Percentiles rank a stretch among this genome's conserved stretches.
Conservation (phyloP, 169 alveolate genomes). For the Amoebophrya sp. region DNA sequence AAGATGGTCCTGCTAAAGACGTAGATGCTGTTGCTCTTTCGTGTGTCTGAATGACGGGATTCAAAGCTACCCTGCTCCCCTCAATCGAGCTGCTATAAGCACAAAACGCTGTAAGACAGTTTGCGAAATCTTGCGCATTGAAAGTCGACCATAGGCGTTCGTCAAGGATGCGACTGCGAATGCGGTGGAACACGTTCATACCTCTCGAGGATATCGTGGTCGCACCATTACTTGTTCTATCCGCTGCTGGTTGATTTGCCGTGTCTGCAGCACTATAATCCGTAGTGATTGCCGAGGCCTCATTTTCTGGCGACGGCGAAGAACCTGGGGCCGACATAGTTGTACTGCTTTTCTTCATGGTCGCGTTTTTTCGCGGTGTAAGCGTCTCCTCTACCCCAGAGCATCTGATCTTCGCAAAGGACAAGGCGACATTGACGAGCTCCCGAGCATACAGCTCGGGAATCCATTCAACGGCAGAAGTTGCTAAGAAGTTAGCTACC, state of each 20-base stretch:
- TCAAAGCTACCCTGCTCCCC: too few relatives aligned
- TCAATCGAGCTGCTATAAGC: background rate
- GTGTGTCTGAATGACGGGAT: too few relatives aligned
- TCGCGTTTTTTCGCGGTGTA: background rate
- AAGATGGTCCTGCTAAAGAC: background rate
- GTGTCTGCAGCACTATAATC: too few relatives aligned
- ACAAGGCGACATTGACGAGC: background rate
- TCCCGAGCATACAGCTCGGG: background rate
- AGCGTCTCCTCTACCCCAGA: background rate
- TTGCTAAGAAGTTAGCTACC: background rate
- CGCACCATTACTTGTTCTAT: too few relatives aligned
- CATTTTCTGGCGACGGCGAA: too few relatives aligned
- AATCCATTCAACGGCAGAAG: background rate
- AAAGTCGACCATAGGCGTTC: background rate
- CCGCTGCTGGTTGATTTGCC: too few relatives aligned
- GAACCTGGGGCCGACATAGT: too few relatives aligned
- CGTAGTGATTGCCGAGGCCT: too few relatives aligned
- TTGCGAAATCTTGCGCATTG: background rate
- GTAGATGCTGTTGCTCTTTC: background rate
- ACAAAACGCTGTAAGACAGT: background rate
- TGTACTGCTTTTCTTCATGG: background rate
- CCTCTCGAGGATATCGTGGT: too few relatives aligned
- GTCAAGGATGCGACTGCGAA: background rate
- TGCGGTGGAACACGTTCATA: too few relatives aligned
- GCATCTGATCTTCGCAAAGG: background rate